Percentiles rank a stretch among this genome's conserved stretches.
These are phyloP conservation scores for Chalaropsis ovoidea DNA, from an alignment of 2,329 filamentous ascomycete species.

Conservation along the genomic window DNA sequence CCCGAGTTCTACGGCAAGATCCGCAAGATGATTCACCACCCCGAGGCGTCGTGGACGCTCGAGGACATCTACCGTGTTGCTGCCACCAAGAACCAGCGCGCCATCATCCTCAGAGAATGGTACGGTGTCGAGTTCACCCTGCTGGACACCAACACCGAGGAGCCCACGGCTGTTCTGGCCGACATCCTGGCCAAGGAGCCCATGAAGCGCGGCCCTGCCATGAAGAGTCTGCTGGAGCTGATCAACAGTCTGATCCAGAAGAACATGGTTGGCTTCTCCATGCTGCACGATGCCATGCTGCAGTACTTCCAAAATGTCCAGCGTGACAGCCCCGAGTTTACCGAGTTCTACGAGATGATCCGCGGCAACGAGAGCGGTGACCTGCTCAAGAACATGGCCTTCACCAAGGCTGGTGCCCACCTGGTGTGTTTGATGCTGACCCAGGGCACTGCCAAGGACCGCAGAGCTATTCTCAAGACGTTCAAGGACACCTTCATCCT, in stretches of 20 bases:
- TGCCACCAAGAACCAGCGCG: constrained; percentile 77
- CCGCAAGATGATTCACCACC: constrained; percentile 85
- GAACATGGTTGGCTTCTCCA: constrained; percentile 91
- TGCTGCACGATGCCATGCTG: constrained; percentile 96
- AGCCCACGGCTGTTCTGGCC: constrained; percentile 57
- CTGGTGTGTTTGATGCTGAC: constrained; percentile 75
- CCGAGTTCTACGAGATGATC: constrained; percentile 78
- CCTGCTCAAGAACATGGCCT: constrained; percentile 87
- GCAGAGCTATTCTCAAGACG: constrained; percentile 74
- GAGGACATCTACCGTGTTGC: constrained; percentile 92
- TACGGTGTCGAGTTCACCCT: constrained; percentile 89
- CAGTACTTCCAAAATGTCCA: constrained; percentile 84
- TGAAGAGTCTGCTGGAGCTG: constrained; percentile 73
- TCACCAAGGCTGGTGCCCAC: constrained; percentile 78
- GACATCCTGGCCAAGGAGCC: constrained; percentile 65
- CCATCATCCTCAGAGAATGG: constrained; percentile 80
- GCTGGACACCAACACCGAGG: constrained; percentile 51
- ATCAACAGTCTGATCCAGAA: constrained; percentile 93
- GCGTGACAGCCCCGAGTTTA: constrained; percentile 67
- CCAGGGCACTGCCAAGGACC: constrained; percentile 80
- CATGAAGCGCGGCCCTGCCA: constrained; percentile 76
- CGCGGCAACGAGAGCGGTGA: constrained; percentile 89
- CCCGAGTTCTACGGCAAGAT: constrained; percentile 93
- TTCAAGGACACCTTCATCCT: constrained; percentile 83
- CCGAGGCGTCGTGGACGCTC: constrained; percentile 93